Conservation (phyloP, 2,329 filamentous ascomycete species). For the Exophiala bonariae region DNA sequence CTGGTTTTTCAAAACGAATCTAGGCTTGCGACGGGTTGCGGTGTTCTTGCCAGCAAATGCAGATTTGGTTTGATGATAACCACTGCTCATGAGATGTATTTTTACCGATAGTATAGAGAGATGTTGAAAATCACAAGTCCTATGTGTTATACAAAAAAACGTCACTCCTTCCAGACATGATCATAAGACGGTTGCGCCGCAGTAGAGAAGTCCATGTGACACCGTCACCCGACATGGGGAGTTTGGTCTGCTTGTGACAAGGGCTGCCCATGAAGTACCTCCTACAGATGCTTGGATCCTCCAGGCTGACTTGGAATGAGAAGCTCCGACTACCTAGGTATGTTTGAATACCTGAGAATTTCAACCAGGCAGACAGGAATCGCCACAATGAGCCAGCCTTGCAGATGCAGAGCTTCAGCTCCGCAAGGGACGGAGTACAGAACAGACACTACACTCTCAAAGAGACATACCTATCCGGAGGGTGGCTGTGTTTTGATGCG, state of each 20-base stretch:
- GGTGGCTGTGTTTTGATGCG: too few species aligned
- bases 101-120: conserved; percentile 18
- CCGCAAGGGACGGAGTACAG: too few species aligned
- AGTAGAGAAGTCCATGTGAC: conserved; percentile 1
- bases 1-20: conserved; percentile 22
- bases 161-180: not conserved
- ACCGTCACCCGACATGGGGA: not conserved
- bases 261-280: too few species aligned
- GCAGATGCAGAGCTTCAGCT: too few species aligned
- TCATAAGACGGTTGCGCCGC: not conserved
- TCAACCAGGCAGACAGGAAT: too few species aligned
- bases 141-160: conserved; percentile 4
- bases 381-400: too few species aligned
- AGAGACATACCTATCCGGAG: too few species aligned
- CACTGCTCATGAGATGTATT: conserved; percentile 25
- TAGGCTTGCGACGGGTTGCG: conserved; percentile 10
- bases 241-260: not conserved
- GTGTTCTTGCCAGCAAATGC: conserved; percentile 9
- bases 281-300: too few species aligned
- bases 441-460: too few species aligned
- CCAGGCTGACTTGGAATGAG: too few species aligned
- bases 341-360: too few species aligned
- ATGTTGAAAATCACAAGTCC: conserved; percentile 18
- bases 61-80: conserved; percentile 16
- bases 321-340: too few species aligned